Percentiles rank a stretch among this genome's conserved stretches.
These are phyloP conservation scores for Leishmania tropica DNA, from an alignment of 208 protist species.

Conservation along the genomic window DNA sequence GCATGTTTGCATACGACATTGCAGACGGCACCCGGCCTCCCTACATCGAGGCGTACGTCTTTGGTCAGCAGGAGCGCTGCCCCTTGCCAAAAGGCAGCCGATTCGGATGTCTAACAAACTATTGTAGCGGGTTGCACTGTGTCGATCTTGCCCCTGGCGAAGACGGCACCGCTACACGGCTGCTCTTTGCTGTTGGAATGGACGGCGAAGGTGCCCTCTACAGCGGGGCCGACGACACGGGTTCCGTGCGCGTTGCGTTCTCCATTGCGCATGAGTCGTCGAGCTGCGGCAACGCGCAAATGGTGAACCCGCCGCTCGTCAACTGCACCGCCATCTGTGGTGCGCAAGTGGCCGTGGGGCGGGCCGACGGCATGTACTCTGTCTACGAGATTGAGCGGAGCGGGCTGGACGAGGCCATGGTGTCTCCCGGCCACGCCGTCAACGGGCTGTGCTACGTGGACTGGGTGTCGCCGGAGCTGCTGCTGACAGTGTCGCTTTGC, in stretches of 20 bases:
- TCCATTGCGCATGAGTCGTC: neutral
- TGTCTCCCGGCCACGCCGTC: constrained; percentile 59
- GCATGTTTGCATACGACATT: constrained; percentile 49
- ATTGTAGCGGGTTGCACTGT: constrained; percentile 39
- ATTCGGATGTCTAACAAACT: constrained; percentile 60
- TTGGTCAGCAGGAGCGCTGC: constrained; percentile 27
- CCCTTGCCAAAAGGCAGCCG: neutral
- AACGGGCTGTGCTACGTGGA: constrained; percentile 70
- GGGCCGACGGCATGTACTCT: constrained; percentile 72
- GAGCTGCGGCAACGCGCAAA: constrained; percentile 17
- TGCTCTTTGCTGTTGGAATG: constrained; percentile 69
- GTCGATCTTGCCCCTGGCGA: constrained; percentile 11
- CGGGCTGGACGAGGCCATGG: constrained; percentile 29
- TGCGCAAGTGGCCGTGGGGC: constrained; percentile 44
- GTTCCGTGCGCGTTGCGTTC: constrained; percentile 24
- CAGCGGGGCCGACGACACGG: constrained; percentile 9
- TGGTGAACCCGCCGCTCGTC: constrained; percentile 80
- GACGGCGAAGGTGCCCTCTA: constrained; percentile 58
- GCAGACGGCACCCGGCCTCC: constrained; percentile 11
- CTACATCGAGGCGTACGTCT: constrained; percentile 40
- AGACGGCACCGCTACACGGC: neutral
- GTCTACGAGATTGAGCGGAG: constrained; percentile 41
- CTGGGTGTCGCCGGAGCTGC: constrained; percentile 39
- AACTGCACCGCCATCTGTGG: constrained; percentile 48
- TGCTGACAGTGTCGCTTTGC: constrained; percentile 74